Conservation (phyloP, 805 yeast species). For the Teunomyces gatunensis region DNA sequence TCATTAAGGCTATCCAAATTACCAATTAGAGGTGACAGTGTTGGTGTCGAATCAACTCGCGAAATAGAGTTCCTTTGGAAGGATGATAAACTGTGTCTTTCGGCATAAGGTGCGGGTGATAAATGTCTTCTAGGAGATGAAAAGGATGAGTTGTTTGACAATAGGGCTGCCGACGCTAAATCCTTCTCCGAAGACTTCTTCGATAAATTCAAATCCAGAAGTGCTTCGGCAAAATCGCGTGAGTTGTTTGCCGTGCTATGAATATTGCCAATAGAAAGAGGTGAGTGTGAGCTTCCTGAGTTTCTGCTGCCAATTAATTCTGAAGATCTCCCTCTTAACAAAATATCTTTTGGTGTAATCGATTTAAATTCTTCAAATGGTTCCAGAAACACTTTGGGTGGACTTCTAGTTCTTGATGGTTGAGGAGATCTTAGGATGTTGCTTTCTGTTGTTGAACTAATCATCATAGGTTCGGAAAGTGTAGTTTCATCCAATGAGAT, state of each 20-base stretch:
- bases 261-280: conserved; percentile 9
- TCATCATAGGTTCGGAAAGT: conserved; percentile 5
- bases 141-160: conserved; percentile 23
- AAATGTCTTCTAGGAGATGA: conserved; percentile 57
- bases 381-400: conserved; percentile 18
- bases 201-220: conserved; percentile 28
- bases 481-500: neutral
- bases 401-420: conserved; percentile 33
- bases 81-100: conserved; percentile 56
- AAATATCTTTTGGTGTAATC: conserved; percentile 48
- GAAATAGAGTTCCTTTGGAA: conserved; percentile 49
- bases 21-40: conserved; percentile 11
- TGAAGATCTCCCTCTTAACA: conserved; percentile 22
- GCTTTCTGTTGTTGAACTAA: neutral
- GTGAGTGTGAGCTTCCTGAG: conserved; percentile 18
- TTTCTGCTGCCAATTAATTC: conserved; percentile 7
- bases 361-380: conserved; percentile 16
- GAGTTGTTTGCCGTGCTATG: conserved; percentile 14
- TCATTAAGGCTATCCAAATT: conserved; percentile 11
- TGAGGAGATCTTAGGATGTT: conserved; percentile 28
- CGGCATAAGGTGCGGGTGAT: conserved; percentile 49
- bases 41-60: conserved; percentile 13
- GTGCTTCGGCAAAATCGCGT: conserved; percentile 22
- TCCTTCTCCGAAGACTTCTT: conserved; percentile 19
- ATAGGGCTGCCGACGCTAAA: conserved; percentile 2